Evolutionary conservation across 2,329 filamentous ascomycete species (phyloP).

Genomic region (Calonectria hongkongensis): DNA sequence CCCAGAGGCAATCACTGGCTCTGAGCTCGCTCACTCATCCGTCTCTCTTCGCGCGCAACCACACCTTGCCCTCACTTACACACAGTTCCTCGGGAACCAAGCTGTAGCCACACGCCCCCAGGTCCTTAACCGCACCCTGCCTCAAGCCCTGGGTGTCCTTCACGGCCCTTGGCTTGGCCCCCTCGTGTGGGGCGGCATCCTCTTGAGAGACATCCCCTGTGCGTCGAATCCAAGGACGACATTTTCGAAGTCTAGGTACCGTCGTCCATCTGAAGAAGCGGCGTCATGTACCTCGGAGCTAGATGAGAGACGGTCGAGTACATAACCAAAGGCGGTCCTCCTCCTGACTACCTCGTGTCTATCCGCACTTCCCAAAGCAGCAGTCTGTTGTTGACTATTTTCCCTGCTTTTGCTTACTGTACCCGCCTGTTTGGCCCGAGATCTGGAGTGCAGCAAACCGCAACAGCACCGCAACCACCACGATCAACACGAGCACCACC

Average conservation of each 20-base stretch:
- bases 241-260: conserved; percentile 50
- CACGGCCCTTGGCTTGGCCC: conserved; percentile 45
- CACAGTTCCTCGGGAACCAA: conserved; percentile 15
- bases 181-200: conserved; percentile 48
- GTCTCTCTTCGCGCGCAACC: conserved; percentile 25
- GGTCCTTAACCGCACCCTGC: conserved; percentile 1
- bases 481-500: conserved; percentile 33
- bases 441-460: conserved; percentile 39
- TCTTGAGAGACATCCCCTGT: conserved; percentile 48
- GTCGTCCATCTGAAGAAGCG: conserved; percentile 40
- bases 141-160: conserved; percentile 31
- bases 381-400: conserved; percentile 50
- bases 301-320: conserved; percentile 52
- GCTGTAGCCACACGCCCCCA: background rate
- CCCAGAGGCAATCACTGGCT: conserved; percentile 45
- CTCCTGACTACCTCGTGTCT: conserved; percentile 45
- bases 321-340: conserved; percentile 56
- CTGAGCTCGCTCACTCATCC: conserved; percentile 38
- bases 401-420: conserved; percentile 41
- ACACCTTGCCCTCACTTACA: conserved; percentile 28
- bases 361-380: conserved; percentile 51
- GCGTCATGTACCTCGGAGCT: conserved; percentile 46
- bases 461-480: conserved; percentile 36
- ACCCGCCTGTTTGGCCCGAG: conserved; percentile 40
- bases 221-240: conserved; percentile 47